A percentile compares a stretch with the other conserved stretches of the same genome.
Conservation (phyloP, 441 rosid species). For the Hypseocharis bilobata region DNA sequence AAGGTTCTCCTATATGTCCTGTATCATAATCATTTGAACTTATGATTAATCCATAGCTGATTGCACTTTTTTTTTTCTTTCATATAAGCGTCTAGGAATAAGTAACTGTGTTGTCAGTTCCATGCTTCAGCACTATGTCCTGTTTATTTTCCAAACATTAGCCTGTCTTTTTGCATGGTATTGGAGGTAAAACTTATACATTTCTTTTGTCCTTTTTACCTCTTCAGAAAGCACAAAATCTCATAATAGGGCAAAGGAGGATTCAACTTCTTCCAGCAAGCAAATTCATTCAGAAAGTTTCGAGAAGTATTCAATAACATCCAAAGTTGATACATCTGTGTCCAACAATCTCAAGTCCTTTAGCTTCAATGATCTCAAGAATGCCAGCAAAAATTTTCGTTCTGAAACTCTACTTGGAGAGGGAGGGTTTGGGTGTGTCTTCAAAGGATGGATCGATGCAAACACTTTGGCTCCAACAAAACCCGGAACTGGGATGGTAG, state of each 20-base stretch:
- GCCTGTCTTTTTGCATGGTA: neutral
- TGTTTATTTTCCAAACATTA: neutral
- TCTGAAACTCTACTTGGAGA: conserved; percentile 45
- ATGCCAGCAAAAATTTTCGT: conserved; percentile 47
- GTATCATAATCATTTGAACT: too few species aligned
- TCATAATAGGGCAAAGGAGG: conserved; percentile 17
- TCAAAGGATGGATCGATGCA: conserved; percentile 52
- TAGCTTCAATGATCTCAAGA: conserved; percentile 43
- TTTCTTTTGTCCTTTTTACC: neutral
- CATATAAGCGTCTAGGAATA: neutral
- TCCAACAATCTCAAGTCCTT: conserved; percentile 40
- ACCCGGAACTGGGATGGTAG: conserved; percentile 47
- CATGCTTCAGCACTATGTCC: neutral
- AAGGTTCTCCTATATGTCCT: too few species aligned
- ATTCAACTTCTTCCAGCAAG: conserved; percentile 11
- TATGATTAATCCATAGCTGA: too few species aligned
- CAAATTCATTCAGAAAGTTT: conserved; percentile 19
- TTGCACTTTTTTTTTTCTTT: too few species aligned
- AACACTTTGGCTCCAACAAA: conserved; percentile 39
- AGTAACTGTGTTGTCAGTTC: neutral
- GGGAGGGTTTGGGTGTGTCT: conserved; percentile 54
- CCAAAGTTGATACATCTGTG: conserved; percentile 25
- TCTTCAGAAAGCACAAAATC: conserved; percentile 29
- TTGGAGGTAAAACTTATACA: neutral
- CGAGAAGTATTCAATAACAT: conserved; percentile 19